These are phyloP conservation scores for Picochlorum sp. DNA, from an alignment of 139 green algal species.

Conservation along the genomic window DNA sequence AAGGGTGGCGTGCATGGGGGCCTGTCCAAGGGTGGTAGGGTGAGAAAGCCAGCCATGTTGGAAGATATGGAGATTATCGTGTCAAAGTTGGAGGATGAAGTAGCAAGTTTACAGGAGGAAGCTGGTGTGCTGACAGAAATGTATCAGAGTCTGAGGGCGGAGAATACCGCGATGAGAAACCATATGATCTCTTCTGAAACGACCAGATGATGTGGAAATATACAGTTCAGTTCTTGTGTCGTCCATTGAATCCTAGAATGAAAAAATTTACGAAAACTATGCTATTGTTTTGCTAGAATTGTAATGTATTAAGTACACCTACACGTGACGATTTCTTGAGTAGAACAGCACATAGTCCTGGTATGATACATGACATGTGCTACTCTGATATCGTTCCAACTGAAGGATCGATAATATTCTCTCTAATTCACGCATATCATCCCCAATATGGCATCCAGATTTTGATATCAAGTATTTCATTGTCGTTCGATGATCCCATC, in stretches of 20 bases:
- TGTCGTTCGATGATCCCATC: slow-evolving; percentile 34
- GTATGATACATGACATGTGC: neutral
- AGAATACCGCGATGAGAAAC: neutral
- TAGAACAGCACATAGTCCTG: neutral
- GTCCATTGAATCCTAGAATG: no score
- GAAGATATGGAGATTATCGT: slow-evolving; percentile 4
- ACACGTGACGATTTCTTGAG: neutral
- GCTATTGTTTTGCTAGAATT: no score
- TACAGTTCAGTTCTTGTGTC: no score
- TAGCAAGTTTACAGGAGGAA: neutral
- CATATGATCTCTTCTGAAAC: neutral
- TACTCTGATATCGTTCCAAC: slow-evolving; percentile 3
- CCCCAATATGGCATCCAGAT: slow-evolving; percentile 29
- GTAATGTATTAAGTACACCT: no score
- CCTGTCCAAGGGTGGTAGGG: neutral
- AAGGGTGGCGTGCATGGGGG: neutral
- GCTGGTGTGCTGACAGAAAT: neutral
- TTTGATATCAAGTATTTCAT: slow-evolving; percentile 63
- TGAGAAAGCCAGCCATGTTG: slow-evolving; percentile 4
- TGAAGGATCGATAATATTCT: neutral
- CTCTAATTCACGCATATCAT: neutral
- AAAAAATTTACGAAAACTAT: no score
- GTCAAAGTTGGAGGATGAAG: neutral
- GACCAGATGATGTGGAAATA: no score
- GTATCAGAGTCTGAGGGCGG: neutral